phyloP scores from a whole-genome alignment of 306 rosid species.

The Bauhinia variegata region DNA sequence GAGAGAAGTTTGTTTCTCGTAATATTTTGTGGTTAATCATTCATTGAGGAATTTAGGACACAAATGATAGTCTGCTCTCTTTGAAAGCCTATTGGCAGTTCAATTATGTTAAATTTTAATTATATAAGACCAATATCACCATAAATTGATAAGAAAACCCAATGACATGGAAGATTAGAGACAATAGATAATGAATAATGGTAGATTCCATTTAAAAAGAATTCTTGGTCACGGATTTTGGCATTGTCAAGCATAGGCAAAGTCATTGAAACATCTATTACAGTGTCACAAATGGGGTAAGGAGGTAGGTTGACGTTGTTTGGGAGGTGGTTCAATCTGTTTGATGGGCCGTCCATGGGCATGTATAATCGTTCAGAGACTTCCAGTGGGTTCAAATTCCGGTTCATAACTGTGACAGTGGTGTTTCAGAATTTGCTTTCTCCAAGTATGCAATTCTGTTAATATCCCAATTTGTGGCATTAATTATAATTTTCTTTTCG shows the following conservation, averaged over 20 bases:
- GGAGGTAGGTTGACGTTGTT: constrained; percentile 5
- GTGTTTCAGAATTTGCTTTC: not conserved
- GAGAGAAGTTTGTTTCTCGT: not conserved
- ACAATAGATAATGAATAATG: too few species aligned
- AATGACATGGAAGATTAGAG: too few species aligned
- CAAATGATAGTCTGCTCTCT: too few species aligned
- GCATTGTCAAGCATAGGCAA: not conserved
- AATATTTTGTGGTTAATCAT: too few species aligned
- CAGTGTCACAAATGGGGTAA: constrained; percentile 2
- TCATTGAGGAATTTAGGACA: too few species aligned
- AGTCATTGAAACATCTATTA: constrained; percentile 16
- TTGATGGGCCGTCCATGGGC: not conserved
- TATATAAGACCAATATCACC: too few species aligned
- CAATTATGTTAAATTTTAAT: too few species aligned
- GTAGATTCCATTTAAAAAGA: too few species aligned
- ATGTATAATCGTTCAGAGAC: constrained; percentile 3
- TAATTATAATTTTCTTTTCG: not conserved
- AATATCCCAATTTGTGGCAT: constrained; percentile 21
- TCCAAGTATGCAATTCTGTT: constrained; percentile 9
- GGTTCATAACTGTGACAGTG: not conserved
- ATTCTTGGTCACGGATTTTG: not conserved
- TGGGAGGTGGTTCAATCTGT: constrained; percentile 15
- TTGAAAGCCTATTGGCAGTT: too few species aligned
- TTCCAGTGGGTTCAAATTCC: not conserved
- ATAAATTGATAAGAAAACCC: too few species aligned